Conservation (phyloP, 1,284 basidiomycete species). For the Rhodotorula sp. region DNA sequence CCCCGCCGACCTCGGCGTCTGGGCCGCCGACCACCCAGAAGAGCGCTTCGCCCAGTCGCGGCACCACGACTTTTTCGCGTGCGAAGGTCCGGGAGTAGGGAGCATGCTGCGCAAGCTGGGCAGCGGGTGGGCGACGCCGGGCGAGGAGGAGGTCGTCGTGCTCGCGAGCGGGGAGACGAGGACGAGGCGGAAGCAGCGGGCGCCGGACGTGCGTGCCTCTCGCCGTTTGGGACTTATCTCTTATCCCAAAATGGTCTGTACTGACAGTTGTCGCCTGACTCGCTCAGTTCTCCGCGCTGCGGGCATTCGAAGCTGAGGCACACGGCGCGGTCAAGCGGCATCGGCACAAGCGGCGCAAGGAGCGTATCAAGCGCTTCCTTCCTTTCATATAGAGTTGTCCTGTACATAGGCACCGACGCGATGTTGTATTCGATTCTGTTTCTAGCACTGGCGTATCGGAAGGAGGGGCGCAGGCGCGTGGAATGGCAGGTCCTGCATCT, state of each 20-base stretch:
- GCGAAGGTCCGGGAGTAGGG: conserved; percentile 39
- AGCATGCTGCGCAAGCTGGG: conserved; percentile 39
- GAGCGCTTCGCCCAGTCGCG: conserved; percentile 30
- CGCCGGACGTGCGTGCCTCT: neutral
- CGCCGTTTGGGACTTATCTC: too few species aligned
- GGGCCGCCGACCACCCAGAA: conserved; percentile 3
- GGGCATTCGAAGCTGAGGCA: conserved; percentile 11
- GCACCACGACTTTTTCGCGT: conserved; percentile 37
- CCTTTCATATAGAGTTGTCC: neutral
- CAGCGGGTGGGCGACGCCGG: conserved; percentile 1
- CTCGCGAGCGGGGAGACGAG: neutral
- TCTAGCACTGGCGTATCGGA: too few species aligned
- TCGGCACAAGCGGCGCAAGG: neutral
- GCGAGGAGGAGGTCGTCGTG: neutral
- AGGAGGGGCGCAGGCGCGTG: too few species aligned
- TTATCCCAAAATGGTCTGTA: too few species aligned
- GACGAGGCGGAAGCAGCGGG: neutral
- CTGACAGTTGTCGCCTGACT: too few species aligned
- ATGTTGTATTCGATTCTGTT: neutral
- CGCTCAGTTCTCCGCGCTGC: conserved; percentile 19
- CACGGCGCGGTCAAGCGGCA: conserved; percentile 3
- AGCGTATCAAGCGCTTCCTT: neutral
- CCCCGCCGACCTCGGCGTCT: neutral
- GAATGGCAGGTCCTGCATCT: too few species aligned
- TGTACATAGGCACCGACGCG: too few species aligned